Conservation (phyloP, 2,329 filamentous ascomycete species). For the Corinectria fuckeliana region DNA sequence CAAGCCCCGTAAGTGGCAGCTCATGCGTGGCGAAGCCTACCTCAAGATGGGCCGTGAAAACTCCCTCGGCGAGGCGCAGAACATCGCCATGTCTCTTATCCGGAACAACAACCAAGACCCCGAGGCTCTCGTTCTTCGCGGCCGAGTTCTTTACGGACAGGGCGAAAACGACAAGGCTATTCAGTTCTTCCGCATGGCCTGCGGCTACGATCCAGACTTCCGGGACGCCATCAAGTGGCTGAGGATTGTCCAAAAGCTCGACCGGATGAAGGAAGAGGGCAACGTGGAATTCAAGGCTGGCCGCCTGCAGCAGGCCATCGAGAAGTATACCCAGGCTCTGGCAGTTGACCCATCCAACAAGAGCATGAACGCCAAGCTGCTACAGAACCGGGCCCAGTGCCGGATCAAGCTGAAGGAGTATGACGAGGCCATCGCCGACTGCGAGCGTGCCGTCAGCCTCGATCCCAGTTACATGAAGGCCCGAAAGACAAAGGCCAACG, state of each 20-base stretch:
- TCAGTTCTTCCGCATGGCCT: constrained; percentile 87
- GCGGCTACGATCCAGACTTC: constrained; percentile 91
- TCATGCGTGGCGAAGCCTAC: constrained; percentile 91
- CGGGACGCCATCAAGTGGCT: constrained; percentile 87
- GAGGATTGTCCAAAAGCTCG: constrained; percentile 87
- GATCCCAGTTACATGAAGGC: constrained; percentile 90
- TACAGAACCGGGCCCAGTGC: constrained; percentile 91
- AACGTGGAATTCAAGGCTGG: constrained; percentile 89
- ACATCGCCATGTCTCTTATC: constrained; percentile 86
- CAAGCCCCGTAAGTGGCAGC: constrained; percentile 89
- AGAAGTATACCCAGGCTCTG: constrained; percentile 83
- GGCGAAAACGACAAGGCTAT: constrained; percentile 96
- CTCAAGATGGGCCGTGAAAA: constrained; percentile 92
- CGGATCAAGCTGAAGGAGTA: constrained; percentile 84
- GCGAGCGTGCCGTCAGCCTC: constrained; percentile 80
- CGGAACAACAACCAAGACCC: constrained; percentile 89
- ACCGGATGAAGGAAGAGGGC: constrained; percentile 92
- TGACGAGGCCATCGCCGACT: constrained; percentile 82
- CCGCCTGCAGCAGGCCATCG: constrained; percentile 79
- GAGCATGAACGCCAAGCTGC: constrained; percentile 91
- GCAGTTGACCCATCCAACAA: constrained; percentile 87
- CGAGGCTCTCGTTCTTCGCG: constrained; percentile 89
- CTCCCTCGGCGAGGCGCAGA: constrained; percentile 88
- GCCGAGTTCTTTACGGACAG: constrained; percentile 85
- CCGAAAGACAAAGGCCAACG: constrained; percentile 91